Evolutionary conservation across 2,329 filamentous ascomycete genomes (phyloP).

Genomic region (Claviceps digitariae): DNA sequence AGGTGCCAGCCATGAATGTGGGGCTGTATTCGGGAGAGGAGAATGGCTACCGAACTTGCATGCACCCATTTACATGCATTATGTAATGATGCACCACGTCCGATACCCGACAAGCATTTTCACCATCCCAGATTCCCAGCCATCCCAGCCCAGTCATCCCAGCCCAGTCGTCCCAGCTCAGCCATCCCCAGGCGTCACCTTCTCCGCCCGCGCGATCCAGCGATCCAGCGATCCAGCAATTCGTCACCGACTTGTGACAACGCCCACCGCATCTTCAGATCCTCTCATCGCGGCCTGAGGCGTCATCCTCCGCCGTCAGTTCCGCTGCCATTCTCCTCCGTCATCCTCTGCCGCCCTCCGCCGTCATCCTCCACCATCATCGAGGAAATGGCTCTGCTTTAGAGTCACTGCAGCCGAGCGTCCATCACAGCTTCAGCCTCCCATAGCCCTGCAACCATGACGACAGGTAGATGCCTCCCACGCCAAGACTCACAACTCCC

Average conservation of each 20-base stretch:
- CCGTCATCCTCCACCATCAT: neutral
- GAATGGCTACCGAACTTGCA: no score
- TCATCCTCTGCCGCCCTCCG: neutral
- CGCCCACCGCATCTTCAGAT: neutral
- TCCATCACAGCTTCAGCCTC: constrained; percentile 1
- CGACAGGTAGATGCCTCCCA: neutral
- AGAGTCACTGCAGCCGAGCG: constrained; percentile 1
- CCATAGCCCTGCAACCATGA: constrained; percentile 5
- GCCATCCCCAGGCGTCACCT: neutral
- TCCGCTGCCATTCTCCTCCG: no score
- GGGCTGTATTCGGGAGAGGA: no score
- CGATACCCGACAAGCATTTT: no score
- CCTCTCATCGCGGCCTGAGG: neutral
- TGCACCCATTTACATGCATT: no score
- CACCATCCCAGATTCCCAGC: neutral
- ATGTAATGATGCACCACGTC: neutral
- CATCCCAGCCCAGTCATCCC: neutral
- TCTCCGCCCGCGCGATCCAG: neutral
- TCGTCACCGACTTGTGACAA: neutral
- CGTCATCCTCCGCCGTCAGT: no score
- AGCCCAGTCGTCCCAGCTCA: neutral
- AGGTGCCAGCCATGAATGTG: no score
- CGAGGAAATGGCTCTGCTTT: constrained; percentile 10
- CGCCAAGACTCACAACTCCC: neutral
- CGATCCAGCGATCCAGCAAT: neutral